Percentiles rank a stretch among this genome's conserved stretches.
Evolutionary conservation across 73 alveolate species (phyloP).

Genomic region (Tetrahymena borealis): DNA sequence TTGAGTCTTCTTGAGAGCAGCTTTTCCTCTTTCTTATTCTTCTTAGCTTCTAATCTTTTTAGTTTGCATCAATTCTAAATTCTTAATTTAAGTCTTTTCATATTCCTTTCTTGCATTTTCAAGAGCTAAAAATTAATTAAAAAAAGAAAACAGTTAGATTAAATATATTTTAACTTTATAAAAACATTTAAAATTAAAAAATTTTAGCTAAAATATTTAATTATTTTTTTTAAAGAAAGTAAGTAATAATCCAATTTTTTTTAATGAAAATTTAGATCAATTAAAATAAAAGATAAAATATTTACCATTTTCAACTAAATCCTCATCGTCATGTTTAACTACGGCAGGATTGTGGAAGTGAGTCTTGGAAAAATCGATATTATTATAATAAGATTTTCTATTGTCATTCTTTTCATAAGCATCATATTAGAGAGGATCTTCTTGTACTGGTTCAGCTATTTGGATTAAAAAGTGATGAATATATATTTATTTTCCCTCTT

Average conservation of each 20-base stretch:
- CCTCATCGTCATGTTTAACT: background rate
- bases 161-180: too few species aligned
- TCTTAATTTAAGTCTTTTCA: background rate
- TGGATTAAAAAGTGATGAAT: too few species aligned
- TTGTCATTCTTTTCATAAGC: background rate
- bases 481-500: background rate
- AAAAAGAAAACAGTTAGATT: too few species aligned
- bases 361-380: background rate
- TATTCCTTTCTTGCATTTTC: background rate
- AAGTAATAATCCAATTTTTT: background rate
- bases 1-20: background rate
- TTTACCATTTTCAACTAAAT: background rate
- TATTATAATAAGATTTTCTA: background rate
- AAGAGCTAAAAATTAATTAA: too few species aligned
- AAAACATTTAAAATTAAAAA: too few species aligned
- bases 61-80: background rate
- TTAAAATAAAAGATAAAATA: background rate
- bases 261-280: background rate
- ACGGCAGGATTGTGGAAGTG: background rate
- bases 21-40: background rate
- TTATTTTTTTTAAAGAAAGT: background rate
- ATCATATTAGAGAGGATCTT: background rate
- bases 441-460: background rate
- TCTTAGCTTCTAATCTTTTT: background rate
- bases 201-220: too few species aligned